phyloP scores from a whole-genome alignment of 768 basidiomycete species.

The Dentipellis sp. region DNA sequence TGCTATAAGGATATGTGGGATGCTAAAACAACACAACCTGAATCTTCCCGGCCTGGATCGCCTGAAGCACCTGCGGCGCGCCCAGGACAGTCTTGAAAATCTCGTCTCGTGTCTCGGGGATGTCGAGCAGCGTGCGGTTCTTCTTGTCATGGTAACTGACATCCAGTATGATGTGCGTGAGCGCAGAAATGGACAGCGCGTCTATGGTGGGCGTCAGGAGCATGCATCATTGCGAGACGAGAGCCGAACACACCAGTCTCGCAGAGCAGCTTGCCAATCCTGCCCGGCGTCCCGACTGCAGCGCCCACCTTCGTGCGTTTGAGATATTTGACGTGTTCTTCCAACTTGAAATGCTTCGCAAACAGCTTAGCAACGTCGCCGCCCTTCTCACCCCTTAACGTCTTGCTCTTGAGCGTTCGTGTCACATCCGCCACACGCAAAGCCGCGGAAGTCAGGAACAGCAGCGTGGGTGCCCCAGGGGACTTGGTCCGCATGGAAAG shows the following conservation, averaged over 20 bases:
- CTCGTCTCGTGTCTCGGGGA: constrained; percentile 78
- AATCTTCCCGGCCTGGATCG: constrained; percentile 62
- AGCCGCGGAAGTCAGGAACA: constrained; percentile 84
- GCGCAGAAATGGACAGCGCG: constrained; percentile 58
- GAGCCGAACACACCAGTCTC: constrained; percentile 44
- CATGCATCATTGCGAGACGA: background rate
- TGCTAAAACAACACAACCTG: constrained; percentile 70
- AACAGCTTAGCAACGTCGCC: constrained; percentile 94
- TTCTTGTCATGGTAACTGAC: constrained; percentile 66
- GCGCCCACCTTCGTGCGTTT: constrained; percentile 77
- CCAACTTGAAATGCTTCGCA: constrained; percentile 87
- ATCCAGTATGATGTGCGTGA: constrained; percentile 82
- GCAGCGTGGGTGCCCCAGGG: constrained; percentile 77
- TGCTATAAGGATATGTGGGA: background rate
- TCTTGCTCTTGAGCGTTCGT: constrained; percentile 59
- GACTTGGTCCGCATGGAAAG: constrained; percentile 68
- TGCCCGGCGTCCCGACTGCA: constrained; percentile 87
- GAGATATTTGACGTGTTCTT: constrained; percentile 80
- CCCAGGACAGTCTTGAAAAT: constrained; percentile 69
- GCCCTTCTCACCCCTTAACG: constrained; percentile 68
- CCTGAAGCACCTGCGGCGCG: constrained; percentile 47
- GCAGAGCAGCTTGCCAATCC: constrained; percentile 78
- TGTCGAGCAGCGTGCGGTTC: constrained; percentile 65
- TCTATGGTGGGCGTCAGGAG: constrained; percentile 33
- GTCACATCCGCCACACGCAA: constrained; percentile 87